phyloP scores from a whole-genome alignment of 2,329 filamentous ascomycete species.

The Diaporthe citriasiana region DNA sequence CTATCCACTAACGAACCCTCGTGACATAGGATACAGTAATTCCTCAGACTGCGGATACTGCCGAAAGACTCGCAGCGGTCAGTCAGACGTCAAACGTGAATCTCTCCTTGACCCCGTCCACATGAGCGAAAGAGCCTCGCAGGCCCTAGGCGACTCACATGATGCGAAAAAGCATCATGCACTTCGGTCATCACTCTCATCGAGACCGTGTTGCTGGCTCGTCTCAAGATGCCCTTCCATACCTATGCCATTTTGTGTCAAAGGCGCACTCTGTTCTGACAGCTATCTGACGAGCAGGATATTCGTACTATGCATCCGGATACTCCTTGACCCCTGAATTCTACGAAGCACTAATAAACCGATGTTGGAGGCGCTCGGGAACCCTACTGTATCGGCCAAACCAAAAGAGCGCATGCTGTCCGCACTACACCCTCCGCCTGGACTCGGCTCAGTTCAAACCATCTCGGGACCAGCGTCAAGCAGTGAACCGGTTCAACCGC shows the following conservation, averaged over 20 bases:
- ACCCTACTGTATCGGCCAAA: constrained; percentile 83
- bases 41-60: constrained; percentile 69
- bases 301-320: constrained; percentile 78
- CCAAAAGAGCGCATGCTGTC: constrained; percentile 86
- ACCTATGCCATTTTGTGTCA: neutral
- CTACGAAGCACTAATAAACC: constrained; percentile 80
- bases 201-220: neutral
- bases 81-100: constrained; percentile 62
- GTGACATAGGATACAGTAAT: constrained; percentile 63
- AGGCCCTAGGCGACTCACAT: constrained; percentile 3
- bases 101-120: constrained; percentile 44
- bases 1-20: constrained; percentile 29
- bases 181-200: neutral
- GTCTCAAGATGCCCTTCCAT: neutral
- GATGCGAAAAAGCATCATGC: neutral
- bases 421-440: constrained; percentile 87
- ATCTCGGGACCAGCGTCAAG: constrained; percentile 79
- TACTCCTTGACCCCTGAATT: constrained; percentile 73
- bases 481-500: constrained; percentile 80
- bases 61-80: constrained; percentile 61
- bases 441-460: constrained; percentile 76
- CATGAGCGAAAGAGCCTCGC: constrained; percentile 18
- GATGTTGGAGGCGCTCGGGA: constrained; percentile 83
- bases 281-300: constrained; percentile 63
- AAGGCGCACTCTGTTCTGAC: constrained; percentile 34